Evolutionary conservation across 2,329 filamentous ascomycete species (phyloP).

Genomic region (Byssochlamys sp.): DNA sequence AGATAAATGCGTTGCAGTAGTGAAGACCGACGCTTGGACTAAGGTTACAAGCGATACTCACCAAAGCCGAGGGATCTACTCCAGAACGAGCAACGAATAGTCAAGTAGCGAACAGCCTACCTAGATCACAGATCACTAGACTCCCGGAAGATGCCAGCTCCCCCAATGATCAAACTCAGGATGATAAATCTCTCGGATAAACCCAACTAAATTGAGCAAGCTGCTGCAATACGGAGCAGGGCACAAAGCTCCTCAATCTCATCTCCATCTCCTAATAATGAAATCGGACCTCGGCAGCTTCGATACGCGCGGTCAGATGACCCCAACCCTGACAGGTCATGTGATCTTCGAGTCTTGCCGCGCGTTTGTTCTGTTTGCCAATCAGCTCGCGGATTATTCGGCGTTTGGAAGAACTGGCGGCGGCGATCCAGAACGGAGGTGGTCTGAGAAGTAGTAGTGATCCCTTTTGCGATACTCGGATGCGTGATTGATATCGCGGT

Average conservation of each 20-base stretch:
- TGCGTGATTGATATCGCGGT: neutral
- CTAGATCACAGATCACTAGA: too few relatives aligned
- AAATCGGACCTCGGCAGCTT: neutral
- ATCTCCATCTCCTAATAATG: neutral
- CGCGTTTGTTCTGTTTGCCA: neutral
- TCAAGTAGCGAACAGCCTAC: too few relatives aligned
- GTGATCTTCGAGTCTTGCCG: neutral
- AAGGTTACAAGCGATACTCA: too few relatives aligned
- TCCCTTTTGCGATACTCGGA: too few relatives aligned
- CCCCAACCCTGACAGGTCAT: neutral
- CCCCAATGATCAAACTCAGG: neutral
- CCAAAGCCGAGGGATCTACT: too few relatives aligned
- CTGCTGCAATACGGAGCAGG: neutral
- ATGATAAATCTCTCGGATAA: neutral
- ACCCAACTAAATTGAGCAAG: neutral
- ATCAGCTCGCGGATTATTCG: neutral
- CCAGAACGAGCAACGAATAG: too few relatives aligned
- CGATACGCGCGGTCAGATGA: neutral
- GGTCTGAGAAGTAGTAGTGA: neutral
- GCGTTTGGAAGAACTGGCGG: neutral
- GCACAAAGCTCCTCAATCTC: neutral
- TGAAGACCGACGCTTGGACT: too few relatives aligned
- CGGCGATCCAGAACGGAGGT: neutral
- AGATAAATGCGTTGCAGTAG: too few relatives aligned
- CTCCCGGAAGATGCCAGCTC: neutral